Base-by-base conservation (phyloP, 306 rosid species). In the Begonia loranthoides region DNA sequence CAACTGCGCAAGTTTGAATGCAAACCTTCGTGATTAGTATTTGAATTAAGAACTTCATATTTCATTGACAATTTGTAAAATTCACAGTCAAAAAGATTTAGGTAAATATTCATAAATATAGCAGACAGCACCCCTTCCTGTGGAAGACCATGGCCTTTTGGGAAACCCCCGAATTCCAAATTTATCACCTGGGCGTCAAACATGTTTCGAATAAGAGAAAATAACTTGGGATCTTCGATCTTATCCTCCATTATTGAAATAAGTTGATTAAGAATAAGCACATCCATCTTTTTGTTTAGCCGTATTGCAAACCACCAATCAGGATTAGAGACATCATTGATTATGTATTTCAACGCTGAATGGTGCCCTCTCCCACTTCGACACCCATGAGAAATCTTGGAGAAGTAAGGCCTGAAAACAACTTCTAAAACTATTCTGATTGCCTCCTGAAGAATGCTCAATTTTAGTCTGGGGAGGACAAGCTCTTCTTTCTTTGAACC, bases 91-190 rank as follows among this genome's bases (percentile, higher is more conserved):
- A 88, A 75, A 49, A 69, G 70, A 46, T 84, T 87, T 60, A 88
- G 88, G 70, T 88, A 84, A 65, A 88, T 81, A 67, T 88, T 84
- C 78, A 77, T 81, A 55, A 88, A 64, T 70, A 88, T 84, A 46
- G 95, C 83, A 10, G 93, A 88, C 66, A 88, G 57, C 40, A 81
- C 63, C 47, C 95, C 95, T 75, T 87, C 97, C 56, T 88, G 97
- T 3, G 97, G 97, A 17, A 88, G 88, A 71, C 95, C 97, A 38
- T 88, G 84, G 41, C 93, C 93, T 65, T 88, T 88, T 0, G 84
- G 77, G 57, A 76, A 88, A 51, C 92, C 95, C 55, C 95, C 97
- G 64, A 88, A 84, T 71, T 88, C 95, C 54, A 88, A 59, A 66
- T 88, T 88, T 34, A 88, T 70, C 16, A 80, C 93, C 51, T 59